A percentile compares a stretch with the other conserved stretches of the same genome.
These are phyloP conservation scores for Trichoderma orchidacearum DNA, from an alignment of 495 filamentous ascomycete species.

Conservation along the genomic window DNA sequence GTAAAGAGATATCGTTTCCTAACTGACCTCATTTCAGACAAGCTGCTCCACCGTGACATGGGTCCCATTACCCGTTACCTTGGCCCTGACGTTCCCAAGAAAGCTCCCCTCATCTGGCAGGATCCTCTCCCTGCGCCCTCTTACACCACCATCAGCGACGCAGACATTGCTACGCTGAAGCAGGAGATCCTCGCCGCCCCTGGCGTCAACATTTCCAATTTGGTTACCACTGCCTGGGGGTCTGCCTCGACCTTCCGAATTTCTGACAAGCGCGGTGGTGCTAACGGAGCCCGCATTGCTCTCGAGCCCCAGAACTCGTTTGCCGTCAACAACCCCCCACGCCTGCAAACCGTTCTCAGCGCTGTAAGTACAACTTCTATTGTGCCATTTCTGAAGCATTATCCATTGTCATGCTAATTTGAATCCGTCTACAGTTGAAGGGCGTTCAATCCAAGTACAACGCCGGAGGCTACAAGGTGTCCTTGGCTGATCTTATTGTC, in stretches of 20 bases:
- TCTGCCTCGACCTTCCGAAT: constrained; percentile 61
- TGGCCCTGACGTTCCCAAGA: constrained; percentile 53
- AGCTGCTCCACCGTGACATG: constrained; percentile 63
- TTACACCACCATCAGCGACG: constrained; percentile 41
- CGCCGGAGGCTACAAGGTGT: constrained; percentile 48
- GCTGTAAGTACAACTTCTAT: constrained; percentile 46
- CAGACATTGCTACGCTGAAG: constrained; percentile 48
- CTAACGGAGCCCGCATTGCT: constrained; percentile 60
- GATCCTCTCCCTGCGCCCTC: constrained; percentile 44
- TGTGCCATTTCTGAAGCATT: not conserved
- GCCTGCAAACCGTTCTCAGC: constrained; percentile 40
- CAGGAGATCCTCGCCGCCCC: constrained; percentile 41
- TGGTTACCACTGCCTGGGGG: constrained; percentile 54
- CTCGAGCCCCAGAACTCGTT: constrained; percentile 54
- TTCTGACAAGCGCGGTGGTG: constrained; percentile 62
- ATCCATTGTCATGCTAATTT: not conserved
- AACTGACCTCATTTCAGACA: constrained; percentile 23
- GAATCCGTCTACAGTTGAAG: constrained; percentile 27
- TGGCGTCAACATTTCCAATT: constrained; percentile 37
- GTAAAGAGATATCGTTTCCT: not conserved
- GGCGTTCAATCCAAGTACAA: constrained; percentile 37
- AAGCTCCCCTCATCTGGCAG: constrained; percentile 48
- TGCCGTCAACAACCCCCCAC: constrained; percentile 51
- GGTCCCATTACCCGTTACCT: constrained; percentile 55
- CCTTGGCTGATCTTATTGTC: constrained; percentile 61